These are phyloP conservation scores for Colletotrichum navitas DNA, from an alignment of 2,329 filamentous ascomycete species.

Conservation along the genomic window DNA sequence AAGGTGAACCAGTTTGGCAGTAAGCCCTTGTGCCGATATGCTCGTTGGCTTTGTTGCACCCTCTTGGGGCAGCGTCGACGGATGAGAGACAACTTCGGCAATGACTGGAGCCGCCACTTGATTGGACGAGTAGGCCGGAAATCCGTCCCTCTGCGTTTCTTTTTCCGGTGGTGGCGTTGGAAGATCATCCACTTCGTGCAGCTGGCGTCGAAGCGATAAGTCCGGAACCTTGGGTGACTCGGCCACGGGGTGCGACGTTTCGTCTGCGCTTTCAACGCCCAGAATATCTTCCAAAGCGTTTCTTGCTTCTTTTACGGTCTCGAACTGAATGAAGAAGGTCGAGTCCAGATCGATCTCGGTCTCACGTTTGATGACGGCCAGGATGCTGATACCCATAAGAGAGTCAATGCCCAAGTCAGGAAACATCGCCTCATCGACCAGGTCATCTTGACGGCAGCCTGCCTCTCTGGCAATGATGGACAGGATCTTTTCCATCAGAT, in stretches of 20 bases:
- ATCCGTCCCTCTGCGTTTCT: too few species aligned
- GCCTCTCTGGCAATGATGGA: background rate
- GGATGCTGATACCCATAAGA: background rate
- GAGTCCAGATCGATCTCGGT: background rate
- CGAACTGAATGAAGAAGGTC: background rate
- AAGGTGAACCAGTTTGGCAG: background rate
- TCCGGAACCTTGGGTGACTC: background rate
- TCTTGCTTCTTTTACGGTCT: background rate
- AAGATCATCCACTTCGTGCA: background rate
- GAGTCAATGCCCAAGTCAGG: background rate
- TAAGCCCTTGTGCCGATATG: background rate
- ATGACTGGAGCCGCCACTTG: background rate
- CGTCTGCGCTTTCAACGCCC: background rate
- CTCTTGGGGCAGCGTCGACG: background rate
- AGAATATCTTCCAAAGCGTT: background rate
- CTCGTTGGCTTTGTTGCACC: background rate
- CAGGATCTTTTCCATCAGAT: background rate
- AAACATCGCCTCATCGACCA: background rate
- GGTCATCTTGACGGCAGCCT: background rate
- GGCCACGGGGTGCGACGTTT: background rate
- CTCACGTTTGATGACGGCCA: background rate
- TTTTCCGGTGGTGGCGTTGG: background rate
- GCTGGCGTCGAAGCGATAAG: too few species aligned
- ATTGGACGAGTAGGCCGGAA: too few species aligned
- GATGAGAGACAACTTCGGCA: background rate